Conservation (phyloP, 768 basidiomycete genomes). For the Fomitopsis serialis region DNA sequence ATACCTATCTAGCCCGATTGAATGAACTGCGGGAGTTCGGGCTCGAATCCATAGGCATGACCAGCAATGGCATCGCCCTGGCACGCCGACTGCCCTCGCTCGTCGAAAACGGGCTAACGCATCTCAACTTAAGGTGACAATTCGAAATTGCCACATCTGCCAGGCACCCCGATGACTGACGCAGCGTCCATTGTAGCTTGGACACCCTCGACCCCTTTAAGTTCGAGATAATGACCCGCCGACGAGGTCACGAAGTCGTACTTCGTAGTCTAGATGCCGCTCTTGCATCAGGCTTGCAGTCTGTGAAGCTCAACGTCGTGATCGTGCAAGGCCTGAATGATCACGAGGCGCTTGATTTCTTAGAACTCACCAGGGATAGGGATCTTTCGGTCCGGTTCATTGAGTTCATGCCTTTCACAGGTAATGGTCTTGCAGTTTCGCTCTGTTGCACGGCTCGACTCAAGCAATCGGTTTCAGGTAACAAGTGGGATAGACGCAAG, state of each 20-base stretch:
- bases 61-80: constrained; percentile 75
- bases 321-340: constrained; percentile 81
- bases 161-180: constrained; percentile 39
- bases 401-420: constrained; percentile 93
- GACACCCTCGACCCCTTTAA: constrained; percentile 85
- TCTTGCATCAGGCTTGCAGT: constrained; percentile 43
- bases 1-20: constrained; percentile 42
- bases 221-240: constrained; percentile 82
- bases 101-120: constrained; percentile 68
- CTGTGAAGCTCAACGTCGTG: constrained; percentile 82
- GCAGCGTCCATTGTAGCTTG: constrained; percentile 40
- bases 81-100: constrained; percentile 67
- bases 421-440: constrained; percentile 30
- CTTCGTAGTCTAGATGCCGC: constrained; percentile 62
- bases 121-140: constrained; percentile 47
- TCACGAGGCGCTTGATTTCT: constrained; percentile 72
- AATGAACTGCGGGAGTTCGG: constrained; percentile 55
- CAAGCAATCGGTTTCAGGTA: constrained; percentile 42
- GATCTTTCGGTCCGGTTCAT: constrained; percentile 77
- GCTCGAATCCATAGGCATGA: constrained; percentile 77
- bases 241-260: constrained; percentile 73
- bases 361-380: constrained; percentile 64
- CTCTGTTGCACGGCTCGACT: background rate
- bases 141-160: background rate
- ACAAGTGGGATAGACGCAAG: constrained; percentile 78